Conservation (phyloP, 2,329 filamentous ascomycete species). For the Colletotrichum aenigma region DNA sequence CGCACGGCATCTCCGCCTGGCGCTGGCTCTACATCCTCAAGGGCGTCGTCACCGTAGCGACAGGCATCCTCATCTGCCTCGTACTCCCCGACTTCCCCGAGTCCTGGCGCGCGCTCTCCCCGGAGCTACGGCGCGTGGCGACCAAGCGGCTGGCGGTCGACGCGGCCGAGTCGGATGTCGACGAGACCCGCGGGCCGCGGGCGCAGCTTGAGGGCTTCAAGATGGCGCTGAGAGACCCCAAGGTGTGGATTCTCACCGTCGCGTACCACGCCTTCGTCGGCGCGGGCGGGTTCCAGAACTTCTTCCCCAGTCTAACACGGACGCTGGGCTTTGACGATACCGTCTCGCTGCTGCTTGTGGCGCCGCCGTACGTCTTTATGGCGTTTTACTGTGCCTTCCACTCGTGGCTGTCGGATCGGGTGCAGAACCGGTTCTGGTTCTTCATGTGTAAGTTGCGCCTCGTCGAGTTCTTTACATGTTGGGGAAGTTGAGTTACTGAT, state of each 20-base stretch:
- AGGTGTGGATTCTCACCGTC: not conserved
- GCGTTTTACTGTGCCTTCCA: not conserved
- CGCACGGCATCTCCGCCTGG: conserved; percentile 47
- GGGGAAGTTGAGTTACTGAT: not conserved
- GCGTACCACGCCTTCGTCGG: not conserved
- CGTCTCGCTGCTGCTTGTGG: not conserved
- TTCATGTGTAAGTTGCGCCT: not conserved
- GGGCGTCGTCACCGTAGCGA: conserved; percentile 49
- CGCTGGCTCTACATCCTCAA: conserved; percentile 51
- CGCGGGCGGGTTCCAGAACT: not conserved
- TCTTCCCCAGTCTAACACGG: not conserved
- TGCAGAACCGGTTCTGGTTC: not conserved
- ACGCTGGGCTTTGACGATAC: not conserved
- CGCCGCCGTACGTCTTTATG: not conserved
- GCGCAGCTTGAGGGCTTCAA: not conserved
- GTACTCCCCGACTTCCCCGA: not conserved
- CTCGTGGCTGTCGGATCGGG: not conserved
- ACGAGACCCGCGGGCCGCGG: not conserved
- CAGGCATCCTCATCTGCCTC: conserved; percentile 51
- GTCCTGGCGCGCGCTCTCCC: not conserved
- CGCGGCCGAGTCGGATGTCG: not conserved
- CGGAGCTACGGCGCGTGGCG: not conserved
- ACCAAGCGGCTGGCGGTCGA: not conserved
- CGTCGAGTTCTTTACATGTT: too few relatives aligned
- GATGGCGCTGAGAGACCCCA: not conserved